These are phyloP conservation scores for Phytophthora syringae DNA, from an alignment of 352 stramenopile genomes.

Conservation along the genomic window DNA sequence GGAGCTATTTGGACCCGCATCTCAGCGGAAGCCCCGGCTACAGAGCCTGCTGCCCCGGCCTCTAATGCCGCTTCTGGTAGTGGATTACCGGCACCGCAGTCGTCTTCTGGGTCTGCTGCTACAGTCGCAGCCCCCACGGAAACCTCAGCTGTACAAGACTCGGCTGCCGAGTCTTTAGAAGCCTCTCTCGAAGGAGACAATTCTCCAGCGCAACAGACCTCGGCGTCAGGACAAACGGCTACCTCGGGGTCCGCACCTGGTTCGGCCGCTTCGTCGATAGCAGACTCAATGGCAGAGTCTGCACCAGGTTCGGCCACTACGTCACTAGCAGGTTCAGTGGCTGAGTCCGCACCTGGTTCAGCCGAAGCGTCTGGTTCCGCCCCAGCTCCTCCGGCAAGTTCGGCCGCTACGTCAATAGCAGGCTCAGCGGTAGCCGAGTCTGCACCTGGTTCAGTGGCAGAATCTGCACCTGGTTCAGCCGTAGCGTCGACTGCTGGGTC, in stretches of 20 bases:
- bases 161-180: not conserved
- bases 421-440: constrained; percentile 4
- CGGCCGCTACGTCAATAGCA: not conserved
- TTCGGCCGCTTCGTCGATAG: not conserved
- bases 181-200: too few species aligned
- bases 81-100: constrained; percentile 3
- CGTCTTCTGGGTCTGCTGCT: not conserved
- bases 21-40: constrained; percentile 14
- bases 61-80: constrained; percentile 4
- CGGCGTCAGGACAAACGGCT: not conserved
- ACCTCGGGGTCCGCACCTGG: not conserved
- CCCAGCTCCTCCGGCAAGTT: too few species aligned
- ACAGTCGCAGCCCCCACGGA: not conserved
- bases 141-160: not conserved
- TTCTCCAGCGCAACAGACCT: too few species aligned
- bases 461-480: not conserved
- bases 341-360: not conserved
- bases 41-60: constrained; percentile 2
- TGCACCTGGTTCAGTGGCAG: not conserved
- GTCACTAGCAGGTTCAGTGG: not conserved
- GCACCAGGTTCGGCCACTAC: not conserved
- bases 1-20: constrained; percentile 35
- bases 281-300: constrained; percentile 1
- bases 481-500: not conserved
- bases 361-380: not conserved